Percentiles rank a stretch among this genome's conserved stretches.
phyloP scores from a whole-genome alignment of 768 basidiomycete genomes.

The Podaxis sp. region DNA sequence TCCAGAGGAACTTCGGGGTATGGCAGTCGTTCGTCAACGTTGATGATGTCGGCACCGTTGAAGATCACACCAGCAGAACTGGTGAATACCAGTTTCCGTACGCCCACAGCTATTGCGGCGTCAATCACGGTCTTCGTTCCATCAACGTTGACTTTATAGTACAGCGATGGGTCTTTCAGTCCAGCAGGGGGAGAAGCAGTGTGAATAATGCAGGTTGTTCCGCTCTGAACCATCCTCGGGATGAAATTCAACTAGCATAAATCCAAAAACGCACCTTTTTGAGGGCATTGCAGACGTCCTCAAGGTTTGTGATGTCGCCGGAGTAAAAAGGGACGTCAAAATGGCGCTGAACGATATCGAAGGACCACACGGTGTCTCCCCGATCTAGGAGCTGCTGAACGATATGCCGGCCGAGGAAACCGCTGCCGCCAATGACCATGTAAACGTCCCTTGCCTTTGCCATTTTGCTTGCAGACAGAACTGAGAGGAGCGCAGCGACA shows the following conservation, averaged over 20 bases:
- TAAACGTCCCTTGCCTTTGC: slow-evolving; percentile 61
- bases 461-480: slow-evolving; percentile 21
- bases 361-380: slow-evolving; percentile 78
- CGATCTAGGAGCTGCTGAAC: slow-evolving; percentile 82
- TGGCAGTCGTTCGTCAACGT: slow-evolving; percentile 85
- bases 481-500: not conserved
- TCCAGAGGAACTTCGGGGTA: slow-evolving; percentile 77
- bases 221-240: slow-evolving; percentile 47
- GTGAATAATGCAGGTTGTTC: slow-evolving; percentile 90
- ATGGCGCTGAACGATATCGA: slow-evolving; percentile 92
- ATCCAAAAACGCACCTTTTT: slow-evolving; percentile 55
- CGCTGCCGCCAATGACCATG: slow-evolving; percentile 92
- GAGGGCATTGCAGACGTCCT: slow-evolving; percentile 70
- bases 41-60: slow-evolving; percentile 76
- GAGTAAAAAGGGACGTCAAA: slow-evolving; percentile 86
- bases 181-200: slow-evolving; percentile 84
- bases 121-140: slow-evolving; percentile 86
- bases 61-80: slow-evolving; percentile 91
- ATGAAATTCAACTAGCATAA: not conserved
- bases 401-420: slow-evolving; percentile 89
- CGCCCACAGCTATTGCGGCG: slow-evolving; percentile 69
- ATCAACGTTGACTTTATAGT: slow-evolving; percentile 92
- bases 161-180: slow-evolving; percentile 64
- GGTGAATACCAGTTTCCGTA: slow-evolving; percentile 91
- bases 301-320: slow-evolving; percentile 83